phyloP scores from a whole-genome alignment of 495 filamentous ascomycete genomes.

The Cercophora newfieldiana region DNA sequence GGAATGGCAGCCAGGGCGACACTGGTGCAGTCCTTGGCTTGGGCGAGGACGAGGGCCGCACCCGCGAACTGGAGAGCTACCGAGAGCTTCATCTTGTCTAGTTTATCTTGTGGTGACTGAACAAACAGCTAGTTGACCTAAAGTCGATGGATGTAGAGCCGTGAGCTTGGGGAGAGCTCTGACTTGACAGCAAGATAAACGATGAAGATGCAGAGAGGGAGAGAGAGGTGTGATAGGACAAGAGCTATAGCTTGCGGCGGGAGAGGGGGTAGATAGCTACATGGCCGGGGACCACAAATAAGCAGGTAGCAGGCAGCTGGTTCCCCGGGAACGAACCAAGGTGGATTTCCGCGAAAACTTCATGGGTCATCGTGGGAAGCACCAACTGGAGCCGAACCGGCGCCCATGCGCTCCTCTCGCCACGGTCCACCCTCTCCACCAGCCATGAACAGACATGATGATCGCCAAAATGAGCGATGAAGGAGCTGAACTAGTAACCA shows the following conservation, averaged over 20 bases:
- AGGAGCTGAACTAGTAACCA: neutral
- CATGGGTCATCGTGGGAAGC: neutral
- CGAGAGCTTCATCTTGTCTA: slow-evolving; percentile 21
- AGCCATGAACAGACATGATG: neutral
- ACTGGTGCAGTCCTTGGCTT: slow-evolving; percentile 24
- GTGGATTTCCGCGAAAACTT: neutral
- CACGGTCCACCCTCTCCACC: neutral
- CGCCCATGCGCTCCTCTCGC: neutral
- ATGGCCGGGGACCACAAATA: neutral
- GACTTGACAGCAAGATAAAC: neutral
- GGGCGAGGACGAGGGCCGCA: slow-evolving; percentile 5
- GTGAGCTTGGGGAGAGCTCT: neutral
- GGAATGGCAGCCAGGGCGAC: slow-evolving; percentile 32
- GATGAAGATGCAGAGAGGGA: neutral
- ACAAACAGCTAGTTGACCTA: neutral
- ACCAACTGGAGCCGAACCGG: neutral
- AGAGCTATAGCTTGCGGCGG: neutral
- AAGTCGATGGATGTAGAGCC: too few species aligned
- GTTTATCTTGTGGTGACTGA: slow-evolving; percentile 2
- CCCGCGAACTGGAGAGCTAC: slow-evolving; percentile 1
- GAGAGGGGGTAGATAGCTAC: neutral
- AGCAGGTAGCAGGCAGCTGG: neutral
- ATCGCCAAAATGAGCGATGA: neutral
- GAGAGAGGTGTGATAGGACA: neutral
- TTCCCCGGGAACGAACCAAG: neutral